Evolutionary conservation across 2,329 filamentous ascomycete species (phyloP), one percentile per base, ranked within the genome.

Genomic region (Cryphonectria japonica): DNA sequence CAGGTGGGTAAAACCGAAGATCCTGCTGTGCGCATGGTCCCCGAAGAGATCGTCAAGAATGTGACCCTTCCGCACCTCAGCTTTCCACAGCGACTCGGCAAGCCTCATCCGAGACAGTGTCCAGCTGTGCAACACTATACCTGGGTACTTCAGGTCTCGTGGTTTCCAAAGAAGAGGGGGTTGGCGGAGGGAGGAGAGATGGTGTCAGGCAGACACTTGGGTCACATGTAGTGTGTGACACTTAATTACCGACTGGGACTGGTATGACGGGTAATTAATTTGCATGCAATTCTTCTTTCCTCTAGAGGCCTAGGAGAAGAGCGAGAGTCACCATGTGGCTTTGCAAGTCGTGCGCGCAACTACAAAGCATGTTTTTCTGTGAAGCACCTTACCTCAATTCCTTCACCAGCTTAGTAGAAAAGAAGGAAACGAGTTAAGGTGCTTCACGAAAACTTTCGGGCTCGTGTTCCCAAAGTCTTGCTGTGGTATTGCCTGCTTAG

Each of bases 31-130:
- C 11, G n/a, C 26, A 50, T 50, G 46, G 6, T 22, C n/a, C 4
- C 19, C n/a, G 9, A 26, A 59, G 26, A 59, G 26, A 59, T 59
- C 54, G 26, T 59, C 54, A 32, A 19, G 32, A 46, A 37, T 62
- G 61, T 39, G 39, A 26, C 37, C 59, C 50, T 39, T 34, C 16
- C 43, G 16, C 43, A 32, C 66, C 54, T 32, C 26, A 60, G 54
- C 54, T 57, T 29, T 50, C 54, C 9, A n/a, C 54, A 37, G 29
- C 16, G 26, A 62, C 22, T 64, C 46, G 60, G 67, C 67, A 46
- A 52, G 46, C 59, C 60, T 69, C 67, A 54, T 43, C 67, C 67
- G 67, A 64, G 37, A 43, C 63, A 50, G 59, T 41, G 60, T 41
- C 29, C 52, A 57, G 13, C 26, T 19, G 2, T 22, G 11, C 46